Percentiles rank a stretch among this genome's conserved stretches.
Conservation (phyloP, 345 rosid genomes). For the Syzygium jambos region DNA sequence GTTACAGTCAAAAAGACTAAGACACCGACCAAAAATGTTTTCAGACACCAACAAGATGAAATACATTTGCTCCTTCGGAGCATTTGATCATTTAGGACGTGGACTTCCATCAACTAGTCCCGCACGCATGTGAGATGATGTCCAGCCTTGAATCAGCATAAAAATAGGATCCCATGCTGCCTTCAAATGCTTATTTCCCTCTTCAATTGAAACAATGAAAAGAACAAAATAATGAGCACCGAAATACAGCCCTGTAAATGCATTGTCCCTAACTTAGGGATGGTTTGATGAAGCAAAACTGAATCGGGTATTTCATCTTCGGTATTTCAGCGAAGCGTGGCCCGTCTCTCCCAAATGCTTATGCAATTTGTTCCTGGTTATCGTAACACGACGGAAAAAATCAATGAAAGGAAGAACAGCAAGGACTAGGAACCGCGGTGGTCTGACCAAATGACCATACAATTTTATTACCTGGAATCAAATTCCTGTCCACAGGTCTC, state of each 20-base stretch:
- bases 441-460: neutral
- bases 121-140: neutral
- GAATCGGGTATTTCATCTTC: constrained; percentile 15
- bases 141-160: neutral
- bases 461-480: constrained; percentile 52
- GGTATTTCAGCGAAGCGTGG: constrained; percentile 53
- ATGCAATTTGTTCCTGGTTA: constrained; percentile 55
- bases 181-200: neutral
- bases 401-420: neutral
- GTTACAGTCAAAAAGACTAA: neutral
- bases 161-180: neutral
- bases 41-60: neutral
- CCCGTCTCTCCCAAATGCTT: constrained; percentile 74
- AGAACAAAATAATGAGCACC: neutral
- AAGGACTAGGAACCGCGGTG: neutral
- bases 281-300: neutral
- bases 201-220: neutral
- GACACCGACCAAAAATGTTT: neutral
- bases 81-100: neutral
- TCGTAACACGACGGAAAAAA: neutral
- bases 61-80: neutral
- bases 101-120: neutral
- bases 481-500: constrained; percentile 82
- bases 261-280: neutral
- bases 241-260: neutral